Base-by-base conservation (phyloP, 768 basidiomycete species). In the Phlegmacium glaucopus region DNA sequence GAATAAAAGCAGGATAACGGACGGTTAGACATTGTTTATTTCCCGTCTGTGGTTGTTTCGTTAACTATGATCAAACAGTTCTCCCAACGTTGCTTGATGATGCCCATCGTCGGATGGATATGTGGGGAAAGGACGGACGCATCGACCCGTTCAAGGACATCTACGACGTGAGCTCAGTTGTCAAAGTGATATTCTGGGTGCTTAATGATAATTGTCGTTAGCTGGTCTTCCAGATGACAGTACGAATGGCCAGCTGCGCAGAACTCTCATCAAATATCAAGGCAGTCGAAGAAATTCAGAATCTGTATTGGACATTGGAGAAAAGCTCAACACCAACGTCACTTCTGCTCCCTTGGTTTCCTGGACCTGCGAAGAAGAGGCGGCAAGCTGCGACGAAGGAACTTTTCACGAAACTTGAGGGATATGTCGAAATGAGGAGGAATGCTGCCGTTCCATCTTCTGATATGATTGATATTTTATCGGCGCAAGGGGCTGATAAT, bases 151-250 rank as follows among this genome's bases (percentile, higher is more conserved):
- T 67, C 50, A 58, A 63, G 42, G 48, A 61, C 16, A 52, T 68
- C 11, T 62, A 65, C 44, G 63, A 66, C 34, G 68, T 67, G 48
- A n/a, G n/a, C n/a, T n/a, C n/a, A n/a, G n/a, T n/a, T 34, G 58
- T 48, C n/a, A n/a, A n/a, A n/a, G n/a, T n/a, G n/a, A n/a, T n/a
- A n/a, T n/a, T n/a, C n/a, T n/a, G n/a, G n/a, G n/a, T n/a, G n/a
- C n/a, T n/a, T n/a, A n/a, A n/a, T n/a, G n/a, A n/a, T n/a, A n/a
- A n/a, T n/a, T n/a, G n/a, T n/a, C n/a, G n/a, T 15, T 37, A 71
- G 69, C 56, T 71, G 28, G 63, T 67, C 1, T 69, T 69, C 52
- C 67, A 67, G 52, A 62, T 72, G 62, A 72, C 67, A 4, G 57
- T 68, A 3, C 63, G 69, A 16, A 61, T 71, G 62, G 58, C 62